Conservation (phyloP, 2,329 filamentous ascomycete species). For the Cercospora sojina region DNA sequence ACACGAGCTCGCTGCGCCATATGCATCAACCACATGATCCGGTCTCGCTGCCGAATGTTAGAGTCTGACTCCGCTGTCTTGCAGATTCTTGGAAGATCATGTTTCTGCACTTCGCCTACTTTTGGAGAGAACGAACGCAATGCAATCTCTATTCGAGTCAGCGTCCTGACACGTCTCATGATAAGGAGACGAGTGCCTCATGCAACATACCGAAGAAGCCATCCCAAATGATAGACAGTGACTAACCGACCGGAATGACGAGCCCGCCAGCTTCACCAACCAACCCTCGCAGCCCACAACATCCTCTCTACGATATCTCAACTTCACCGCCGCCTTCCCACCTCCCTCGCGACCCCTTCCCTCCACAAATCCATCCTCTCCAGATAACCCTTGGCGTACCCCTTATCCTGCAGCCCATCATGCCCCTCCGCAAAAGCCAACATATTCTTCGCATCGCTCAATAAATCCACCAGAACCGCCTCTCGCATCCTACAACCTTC, state of each 20-base stretch:
- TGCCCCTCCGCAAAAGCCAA: not conserved
- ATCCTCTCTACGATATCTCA: not conserved
- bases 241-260: not conserved
- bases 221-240: not conserved
- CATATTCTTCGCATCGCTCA: not conserved
- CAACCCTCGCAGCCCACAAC: not conserved
- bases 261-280: not conserved
- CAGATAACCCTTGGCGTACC: slow-evolving; percentile 4
- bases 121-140: not conserved
- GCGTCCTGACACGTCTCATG: not conserved
- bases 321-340: not conserved
- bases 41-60: not conserved
- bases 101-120: not conserved
- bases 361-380: slow-evolving; percentile 8
- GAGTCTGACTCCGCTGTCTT: not conserved
- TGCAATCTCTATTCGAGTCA: not conserved
- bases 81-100: not conserved
- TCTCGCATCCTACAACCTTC: slow-evolving; percentile 6
- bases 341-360: not conserved
- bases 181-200: not conserved
- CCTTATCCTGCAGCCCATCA: not conserved
- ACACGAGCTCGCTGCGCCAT: not conserved
- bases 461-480: not conserved
- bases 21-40: not conserved
- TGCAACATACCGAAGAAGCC: not conserved